These are phyloP conservation scores for Dimargaris cristalligena DNA, from an alignment of 192 early-diverging fungal genomes.

Conservation along the genomic window DNA sequence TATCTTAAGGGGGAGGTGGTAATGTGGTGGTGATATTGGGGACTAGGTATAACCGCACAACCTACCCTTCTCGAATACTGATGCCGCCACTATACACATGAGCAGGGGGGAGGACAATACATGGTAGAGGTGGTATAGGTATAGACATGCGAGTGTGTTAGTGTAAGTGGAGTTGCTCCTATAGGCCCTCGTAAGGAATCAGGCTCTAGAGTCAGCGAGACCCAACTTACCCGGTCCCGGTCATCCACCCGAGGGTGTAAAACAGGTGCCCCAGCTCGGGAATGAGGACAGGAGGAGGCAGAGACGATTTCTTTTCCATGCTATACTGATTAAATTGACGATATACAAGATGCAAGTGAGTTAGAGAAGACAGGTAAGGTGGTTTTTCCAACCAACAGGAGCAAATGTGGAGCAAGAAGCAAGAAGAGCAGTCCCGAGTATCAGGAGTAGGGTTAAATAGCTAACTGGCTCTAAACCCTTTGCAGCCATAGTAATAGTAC, in stretches of 20 bases:
- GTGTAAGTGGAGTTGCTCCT: neutral
- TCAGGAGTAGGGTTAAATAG: neutral
- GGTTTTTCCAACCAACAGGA: too few species aligned
- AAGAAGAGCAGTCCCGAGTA: neutral
- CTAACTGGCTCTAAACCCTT: neutral
- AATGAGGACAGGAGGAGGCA: slow-evolving; percentile 51
- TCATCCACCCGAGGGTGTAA: slow-evolving; percentile 87
- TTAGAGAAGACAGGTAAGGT: too few species aligned
- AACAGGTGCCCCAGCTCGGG: slow-evolving; percentile 82
- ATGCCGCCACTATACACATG: slow-evolving; percentile 43
- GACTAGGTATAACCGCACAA: slow-evolving; percentile 48
- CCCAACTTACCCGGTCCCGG: slow-evolving; percentile 64
- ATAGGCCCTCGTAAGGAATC: slow-evolving; percentile 22
- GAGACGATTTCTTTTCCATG: neutral
- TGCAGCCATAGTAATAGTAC: too few species aligned
- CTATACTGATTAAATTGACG: neutral
- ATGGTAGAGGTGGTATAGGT: neutral
- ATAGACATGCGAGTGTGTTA: neutral
- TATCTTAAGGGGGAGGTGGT: neutral
- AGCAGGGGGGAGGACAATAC: slow-evolving; percentile 3
- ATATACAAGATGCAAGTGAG: too few species aligned
- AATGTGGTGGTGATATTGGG: neutral
- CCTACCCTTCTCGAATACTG: slow-evolving; percentile 52
- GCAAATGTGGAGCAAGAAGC: too few species aligned
- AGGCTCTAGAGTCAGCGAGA: neutral